Evolutionary conservation across 148 eudicot genomes (phyloP).

Genomic region (Amaranthus cruentus): DNA sequence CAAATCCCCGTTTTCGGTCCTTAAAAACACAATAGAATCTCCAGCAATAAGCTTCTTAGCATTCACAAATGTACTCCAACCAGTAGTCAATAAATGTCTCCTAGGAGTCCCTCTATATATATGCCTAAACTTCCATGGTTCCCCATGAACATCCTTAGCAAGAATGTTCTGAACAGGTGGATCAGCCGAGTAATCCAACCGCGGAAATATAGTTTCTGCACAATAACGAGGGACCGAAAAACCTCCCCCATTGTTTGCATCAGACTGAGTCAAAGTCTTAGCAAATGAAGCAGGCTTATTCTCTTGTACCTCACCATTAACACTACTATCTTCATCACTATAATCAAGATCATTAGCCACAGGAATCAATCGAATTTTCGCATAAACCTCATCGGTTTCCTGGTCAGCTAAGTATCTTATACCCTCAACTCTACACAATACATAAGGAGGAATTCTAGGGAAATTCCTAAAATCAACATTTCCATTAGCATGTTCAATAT

Average conservation of each 20-base stretch:
- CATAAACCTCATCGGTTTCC: conserved; percentile 82
- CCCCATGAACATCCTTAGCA: conserved; percentile 85
- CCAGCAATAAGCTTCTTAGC: conserved; percentile 84
- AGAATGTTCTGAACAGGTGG: conserved; percentile 82
- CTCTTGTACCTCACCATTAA: conserved; percentile 40
- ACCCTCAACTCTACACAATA: conserved; percentile 53
- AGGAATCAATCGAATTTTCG: conserved; percentile 56
- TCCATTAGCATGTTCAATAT: conserved; percentile 69
- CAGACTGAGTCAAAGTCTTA: conserved; percentile 80
- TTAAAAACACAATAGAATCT: conserved; percentile 75
- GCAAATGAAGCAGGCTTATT: conserved; percentile 79
- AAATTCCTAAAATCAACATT: conserved; percentile 52
- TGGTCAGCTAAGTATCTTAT: conserved; percentile 76
- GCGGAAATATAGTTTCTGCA: conserved; percentile 84
- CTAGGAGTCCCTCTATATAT: conserved; percentile 88
- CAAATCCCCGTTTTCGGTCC: conserved; percentile 72
- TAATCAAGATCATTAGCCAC: conserved; percentile 32
- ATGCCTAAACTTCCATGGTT: conserved; percentile 79
- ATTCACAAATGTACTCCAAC: conserved; percentile 92
- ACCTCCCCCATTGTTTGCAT: conserved; percentile 94
- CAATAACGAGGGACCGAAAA: conserved; percentile 92
- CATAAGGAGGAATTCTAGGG: conserved; percentile 55
- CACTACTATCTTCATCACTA: conserved; percentile 40
- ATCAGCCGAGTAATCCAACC: conserved; percentile 66
- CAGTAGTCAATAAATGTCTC: conserved; percentile 81